Conservation (phyloP, 2,329 filamentous ascomycete species). For the Fusarium xyrophilum region DNA sequence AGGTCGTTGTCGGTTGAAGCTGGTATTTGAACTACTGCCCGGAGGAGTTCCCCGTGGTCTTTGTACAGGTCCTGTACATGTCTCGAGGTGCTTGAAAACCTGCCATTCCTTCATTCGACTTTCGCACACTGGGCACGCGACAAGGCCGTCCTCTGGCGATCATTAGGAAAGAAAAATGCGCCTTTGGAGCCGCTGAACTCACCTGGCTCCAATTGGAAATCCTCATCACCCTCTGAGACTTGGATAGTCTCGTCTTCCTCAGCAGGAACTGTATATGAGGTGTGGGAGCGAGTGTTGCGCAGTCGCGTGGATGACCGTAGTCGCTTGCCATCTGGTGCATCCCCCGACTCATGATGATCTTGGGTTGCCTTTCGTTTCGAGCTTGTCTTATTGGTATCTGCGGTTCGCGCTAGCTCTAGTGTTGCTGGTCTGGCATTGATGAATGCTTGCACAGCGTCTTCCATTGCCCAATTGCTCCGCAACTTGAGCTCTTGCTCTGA, state of each 20-base stretch:
- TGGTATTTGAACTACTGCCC: constrained; percentile 12
- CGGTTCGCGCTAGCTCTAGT: constrained; percentile 67
- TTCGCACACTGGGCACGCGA: constrained; percentile 83
- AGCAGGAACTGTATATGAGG: constrained; percentile 33
- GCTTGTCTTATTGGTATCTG: not conserved
- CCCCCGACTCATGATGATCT: constrained; percentile 40
- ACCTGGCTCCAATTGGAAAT: constrained; percentile 44
- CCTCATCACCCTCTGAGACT: constrained; percentile 41
- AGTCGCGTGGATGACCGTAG: constrained; percentile 60
- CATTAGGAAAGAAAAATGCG: constrained; percentile 9
- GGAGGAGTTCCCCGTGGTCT: not conserved
- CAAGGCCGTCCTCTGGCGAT: constrained; percentile 71
- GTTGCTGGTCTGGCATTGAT: constrained; percentile 66
- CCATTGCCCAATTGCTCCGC: constrained; percentile 81
- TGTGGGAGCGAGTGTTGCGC: constrained; percentile 52
- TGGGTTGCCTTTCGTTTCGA: constrained; percentile 62
- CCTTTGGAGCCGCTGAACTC: not conserved
- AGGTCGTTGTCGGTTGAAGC: constrained; percentile 37
- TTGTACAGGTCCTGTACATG: constrained; percentile 54
- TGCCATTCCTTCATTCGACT: constrained; percentile 78
- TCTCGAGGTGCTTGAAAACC: constrained; percentile 84
- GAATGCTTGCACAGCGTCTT: constrained; percentile 85
- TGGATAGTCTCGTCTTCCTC: constrained; percentile 39
- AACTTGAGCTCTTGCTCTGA: constrained; percentile 84
- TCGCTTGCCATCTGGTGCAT: constrained; percentile 53